Evolutionary conservation across 257 asterid genomes (phyloP).

Genomic region (Anisodus tanguticus): DNA sequence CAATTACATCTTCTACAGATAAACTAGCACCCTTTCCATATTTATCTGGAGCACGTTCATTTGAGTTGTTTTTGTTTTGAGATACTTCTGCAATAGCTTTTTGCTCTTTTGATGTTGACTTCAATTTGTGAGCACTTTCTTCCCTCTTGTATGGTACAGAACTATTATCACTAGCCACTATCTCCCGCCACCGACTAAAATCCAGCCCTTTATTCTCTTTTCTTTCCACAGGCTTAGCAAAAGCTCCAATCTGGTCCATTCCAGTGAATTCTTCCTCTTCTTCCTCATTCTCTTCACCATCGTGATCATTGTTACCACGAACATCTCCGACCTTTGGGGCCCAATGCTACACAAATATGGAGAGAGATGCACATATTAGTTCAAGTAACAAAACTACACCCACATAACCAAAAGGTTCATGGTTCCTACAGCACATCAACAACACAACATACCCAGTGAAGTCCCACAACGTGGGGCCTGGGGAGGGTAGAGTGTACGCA

Average conservation of each 20-base stretch:
- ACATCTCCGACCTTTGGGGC: constrained; percentile 48
- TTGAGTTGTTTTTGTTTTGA: constrained; percentile 37
- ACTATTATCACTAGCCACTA: constrained; percentile 40
- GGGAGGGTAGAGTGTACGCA: too few relatives aligned
- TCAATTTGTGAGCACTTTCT: constrained; percentile 32
- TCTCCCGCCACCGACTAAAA: constrained; percentile 61
- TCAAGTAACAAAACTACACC: constrained; percentile 9
- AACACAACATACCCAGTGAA: too few relatives aligned
- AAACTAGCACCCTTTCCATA: constrained; percentile 31
- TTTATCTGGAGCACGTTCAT: constrained; percentile 27
- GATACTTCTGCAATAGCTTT: constrained; percentile 28
- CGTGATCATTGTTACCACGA: constrained; percentile 34
- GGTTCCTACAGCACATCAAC: neutral
- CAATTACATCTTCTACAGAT: constrained; percentile 28
- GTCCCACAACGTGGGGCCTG: too few relatives aligned
- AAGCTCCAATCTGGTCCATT: constrained; percentile 47
- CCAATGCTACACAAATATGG: constrained; percentile 60
- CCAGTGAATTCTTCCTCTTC: constrained; percentile 52
- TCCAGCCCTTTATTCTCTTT: constrained; percentile 71
- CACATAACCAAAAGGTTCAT: neutral
- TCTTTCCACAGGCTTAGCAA: constrained; percentile 64
- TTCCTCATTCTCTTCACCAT: constrained; percentile 44
- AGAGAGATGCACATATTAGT: constrained; percentile 17
- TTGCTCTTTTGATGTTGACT: constrained; percentile 32
- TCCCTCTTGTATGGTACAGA: constrained; percentile 33